Evolutionary conservation across 495 filamentous ascomycete species (phyloP), one percentile per base, ranked within the genome.

Genomic region (Talaromyces thailandensis): DNA sequence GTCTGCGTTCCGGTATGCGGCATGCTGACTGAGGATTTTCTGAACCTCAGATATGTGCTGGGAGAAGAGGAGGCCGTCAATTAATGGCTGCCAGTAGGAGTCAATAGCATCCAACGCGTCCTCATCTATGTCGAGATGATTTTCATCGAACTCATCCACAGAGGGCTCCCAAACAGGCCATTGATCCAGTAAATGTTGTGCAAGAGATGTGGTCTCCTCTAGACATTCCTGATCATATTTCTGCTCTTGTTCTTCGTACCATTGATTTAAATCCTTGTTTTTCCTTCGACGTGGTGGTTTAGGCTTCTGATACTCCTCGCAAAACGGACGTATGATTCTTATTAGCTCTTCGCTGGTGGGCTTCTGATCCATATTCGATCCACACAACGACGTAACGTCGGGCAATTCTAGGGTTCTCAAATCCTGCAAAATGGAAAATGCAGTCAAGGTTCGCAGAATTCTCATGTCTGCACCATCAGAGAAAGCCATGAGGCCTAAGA

Each of bases 1-100:
- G 50, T 26, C 18, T 26, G 7, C 16, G 24, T 51, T 18, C 7
- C 23, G 7, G 7, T 23, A 9, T 23, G 12, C 50, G 25, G 16
- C 1, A 24, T 65, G 64, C 1, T n/a, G 43, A 56, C 63, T 53
- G 3, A 71, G 45, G 43, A 73, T 62, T 21, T 23, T 59, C 58
- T 69, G 64, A 1, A 71, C 58, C 9, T 67, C 23, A 8, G 65
- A 26, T 18, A 86, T 37, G 62, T 83, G 79, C 6, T 66, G 21
- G 1, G 70, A 72, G 1, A 87, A 64, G 53, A 77, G 69, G 6
- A 70, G 55, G 57, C 84, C 85, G 8, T 71, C 67, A 29, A 68
- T 72, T 23, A 79, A 63, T 0, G 79, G 72, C 26, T 66, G 48
- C 83, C 83, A 86, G 58, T 84, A 80, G 1, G 73, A 69, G 7